Evolutionary conservation across 495 filamentous ascomycete genomes (phyloP), one percentile per base, ranked within the genome.

Genomic region (Daldinia grandis): DNA sequence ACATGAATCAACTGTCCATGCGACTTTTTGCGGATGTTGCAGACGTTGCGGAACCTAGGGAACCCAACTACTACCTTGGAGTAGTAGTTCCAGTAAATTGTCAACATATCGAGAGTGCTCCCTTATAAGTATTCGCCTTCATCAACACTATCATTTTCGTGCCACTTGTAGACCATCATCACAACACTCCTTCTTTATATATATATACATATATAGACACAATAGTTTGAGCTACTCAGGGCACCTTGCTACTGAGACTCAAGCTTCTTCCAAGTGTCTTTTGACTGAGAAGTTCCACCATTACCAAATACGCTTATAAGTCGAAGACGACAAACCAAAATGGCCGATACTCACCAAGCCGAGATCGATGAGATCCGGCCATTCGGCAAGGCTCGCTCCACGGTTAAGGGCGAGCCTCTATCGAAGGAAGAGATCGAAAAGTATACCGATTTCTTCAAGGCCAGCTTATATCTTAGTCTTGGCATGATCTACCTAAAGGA

Each of bases 401-500:
- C 89, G 0, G 74, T 91, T 62, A 78, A 85, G 74, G 81, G 76
- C 44, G 82, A 80, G 5, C 88, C 88, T 8, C 83, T 93, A 14
- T 82, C 81, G 44, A 69, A 84, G 24, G 89, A 91, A 24, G 89
- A 92, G 57, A 68, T 92, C 57, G 83, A 85, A 56, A 87, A 91
- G 79, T 87, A 85, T 74, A 87, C 86, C 60, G 84, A 86, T 55
- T 93, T 88, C 78, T 92, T 91, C 82, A 83, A 87, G 40, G 90
- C 90, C 50, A 90, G 87, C 72, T 71, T 92, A 74, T 93, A 92
- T 70, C 86, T 93, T 6, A 88, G 87, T 68, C 78, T 93, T 35
- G 90, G 90, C 62, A 92, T 92, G 90, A 89, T 93, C 64, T 92
- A 91, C 66, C 86, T 93, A 12, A 85, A 84, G 57, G 82, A 89